Evolutionary conservation across 2,329 filamentous ascomycete genomes (phyloP).

Genomic region (Cordyceps militaris): DNA sequence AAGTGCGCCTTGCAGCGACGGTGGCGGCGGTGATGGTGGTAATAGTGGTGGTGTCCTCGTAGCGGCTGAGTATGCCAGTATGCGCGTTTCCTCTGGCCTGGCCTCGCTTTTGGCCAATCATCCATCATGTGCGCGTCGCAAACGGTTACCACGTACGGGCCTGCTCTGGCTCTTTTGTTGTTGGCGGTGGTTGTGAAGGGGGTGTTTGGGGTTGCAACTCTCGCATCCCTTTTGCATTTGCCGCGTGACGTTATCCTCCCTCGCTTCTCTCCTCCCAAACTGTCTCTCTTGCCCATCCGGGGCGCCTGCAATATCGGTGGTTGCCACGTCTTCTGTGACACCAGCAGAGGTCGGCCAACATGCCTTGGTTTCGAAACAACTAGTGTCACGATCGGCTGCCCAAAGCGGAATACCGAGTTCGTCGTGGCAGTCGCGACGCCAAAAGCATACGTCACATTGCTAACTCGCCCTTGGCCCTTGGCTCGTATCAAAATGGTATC

Average conservation of each 20-base stretch:
- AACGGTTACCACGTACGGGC: not conserved
- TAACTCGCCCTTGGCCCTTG: not conserved
- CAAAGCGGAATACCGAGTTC: conserved; percentile 6
- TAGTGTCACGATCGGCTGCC: not conserved
- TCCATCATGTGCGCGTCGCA: not conserved
- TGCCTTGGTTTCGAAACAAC: not conserved
- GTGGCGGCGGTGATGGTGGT: conserved; percentile 5
- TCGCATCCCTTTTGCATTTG: not conserved
- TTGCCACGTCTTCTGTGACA: no score
- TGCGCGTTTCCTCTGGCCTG: not conserved
- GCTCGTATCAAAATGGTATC: not conserved
- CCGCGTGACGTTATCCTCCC: not conserved
- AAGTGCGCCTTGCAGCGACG: conserved; percentile 3
- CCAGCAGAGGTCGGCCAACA: not conserved
- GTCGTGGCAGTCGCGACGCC: not conserved
- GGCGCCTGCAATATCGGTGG: no score
- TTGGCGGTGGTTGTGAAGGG: not conserved
- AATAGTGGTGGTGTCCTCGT: not conserved
- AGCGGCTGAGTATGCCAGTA: not conserved
- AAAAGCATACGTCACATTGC: not conserved
- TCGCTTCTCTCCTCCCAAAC: no score
- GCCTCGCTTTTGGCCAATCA: not conserved
- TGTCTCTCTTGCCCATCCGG: no score
- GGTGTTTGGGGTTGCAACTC: not conserved
- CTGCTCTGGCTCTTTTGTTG: not conserved